Evolutionary conservation across 495 filamentous ascomycete species (phyloP).

Genomic region (Stereocaulon alpinum): DNA sequence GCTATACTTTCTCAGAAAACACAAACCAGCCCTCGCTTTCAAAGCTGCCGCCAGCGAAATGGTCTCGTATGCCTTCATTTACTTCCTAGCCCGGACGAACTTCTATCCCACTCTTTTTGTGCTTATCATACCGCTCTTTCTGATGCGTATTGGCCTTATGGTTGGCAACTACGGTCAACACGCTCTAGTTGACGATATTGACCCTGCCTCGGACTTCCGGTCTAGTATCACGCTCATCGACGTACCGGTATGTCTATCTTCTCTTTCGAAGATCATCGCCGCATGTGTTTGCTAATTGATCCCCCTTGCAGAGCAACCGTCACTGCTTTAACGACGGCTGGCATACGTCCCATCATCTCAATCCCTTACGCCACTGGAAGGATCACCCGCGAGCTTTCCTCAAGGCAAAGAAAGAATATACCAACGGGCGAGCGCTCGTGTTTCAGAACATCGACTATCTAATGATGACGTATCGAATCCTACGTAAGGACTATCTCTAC

Average conservation of each 20-base stretch:
- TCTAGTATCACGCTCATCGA: conserved; percentile 66
- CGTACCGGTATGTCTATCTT: conserved; percentile 45
- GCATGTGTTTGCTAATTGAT: background rate
- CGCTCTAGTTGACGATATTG: conserved; percentile 57
- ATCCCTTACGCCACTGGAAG: conserved; percentile 63
- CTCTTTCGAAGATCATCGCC: background rate
- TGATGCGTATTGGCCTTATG: conserved; percentile 57
- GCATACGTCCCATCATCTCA: conserved; percentile 67
- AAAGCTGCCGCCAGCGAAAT: conserved; percentile 49
- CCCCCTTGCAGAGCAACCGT: conserved; percentile 47
- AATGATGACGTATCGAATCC: conserved; percentile 50
- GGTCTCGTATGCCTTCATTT: conserved; percentile 39
- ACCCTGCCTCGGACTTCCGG: conserved; percentile 58
- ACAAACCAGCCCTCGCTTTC: conserved; percentile 39
- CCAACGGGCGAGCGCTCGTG: conserved; percentile 49
- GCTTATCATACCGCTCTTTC: conserved; percentile 47
- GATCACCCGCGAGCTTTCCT: conserved; percentile 60
- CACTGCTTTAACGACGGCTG: conserved; percentile 72
- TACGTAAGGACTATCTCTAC: conserved; percentile 52
- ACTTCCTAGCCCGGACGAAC: conserved; percentile 37
- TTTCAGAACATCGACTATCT: conserved; percentile 65
- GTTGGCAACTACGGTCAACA: conserved; percentile 71
- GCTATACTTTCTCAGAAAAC: conserved; percentile 54
- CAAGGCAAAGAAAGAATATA: conserved; percentile 50
- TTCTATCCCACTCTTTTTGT: conserved; percentile 46